A percentile compares a stretch with the other conserved stretches of the same genome.
Conservation (phyloP, 495 filamentous ascomycete species). For the Xylaria castorea region DNA sequence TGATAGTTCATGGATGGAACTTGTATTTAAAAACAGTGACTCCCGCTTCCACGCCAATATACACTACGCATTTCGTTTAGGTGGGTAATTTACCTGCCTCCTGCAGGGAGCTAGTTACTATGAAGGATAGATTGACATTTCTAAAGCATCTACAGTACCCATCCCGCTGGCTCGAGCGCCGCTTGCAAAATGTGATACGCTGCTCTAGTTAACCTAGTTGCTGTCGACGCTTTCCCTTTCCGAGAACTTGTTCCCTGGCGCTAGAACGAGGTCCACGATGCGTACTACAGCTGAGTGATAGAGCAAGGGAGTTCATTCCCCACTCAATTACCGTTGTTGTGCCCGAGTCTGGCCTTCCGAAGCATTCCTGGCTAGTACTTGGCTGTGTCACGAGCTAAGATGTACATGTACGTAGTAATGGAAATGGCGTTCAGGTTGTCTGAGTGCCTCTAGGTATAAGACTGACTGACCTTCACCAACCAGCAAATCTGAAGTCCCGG, state of each 20-base stretch:
- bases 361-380: conserved; percentile 19
- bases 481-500: conserved; percentile 13
- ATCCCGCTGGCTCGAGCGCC: conserved; percentile 3
- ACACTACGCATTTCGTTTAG: neutral
- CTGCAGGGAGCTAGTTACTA: conserved; percentile 20
- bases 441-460: neutral
- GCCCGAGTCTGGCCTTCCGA: conserved; percentile 11
- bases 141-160: conserved; percentile 9
- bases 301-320: conserved; percentile 3
- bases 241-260: neutral
- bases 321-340: conserved; percentile 14
- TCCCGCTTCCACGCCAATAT: conserved; percentile 1
- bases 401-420: conserved; percentile 9
- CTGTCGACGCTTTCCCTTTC: neutral
- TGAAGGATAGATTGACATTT: conserved; percentile 18
- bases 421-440: neutral
- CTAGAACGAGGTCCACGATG: conserved; percentile 19
- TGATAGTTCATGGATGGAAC: neutral
- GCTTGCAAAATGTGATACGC: conserved; percentile 9
- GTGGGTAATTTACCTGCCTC: conserved; percentile 16
- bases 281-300: neutral
- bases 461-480: conserved; percentile 20
- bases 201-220: neutral
- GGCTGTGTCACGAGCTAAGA: conserved; percentile 15
- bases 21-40: neutral